phyloP scores from a whole-genome alignment of 768 basidiomycete species.

The Phlegmacium glaucopus region DNA sequence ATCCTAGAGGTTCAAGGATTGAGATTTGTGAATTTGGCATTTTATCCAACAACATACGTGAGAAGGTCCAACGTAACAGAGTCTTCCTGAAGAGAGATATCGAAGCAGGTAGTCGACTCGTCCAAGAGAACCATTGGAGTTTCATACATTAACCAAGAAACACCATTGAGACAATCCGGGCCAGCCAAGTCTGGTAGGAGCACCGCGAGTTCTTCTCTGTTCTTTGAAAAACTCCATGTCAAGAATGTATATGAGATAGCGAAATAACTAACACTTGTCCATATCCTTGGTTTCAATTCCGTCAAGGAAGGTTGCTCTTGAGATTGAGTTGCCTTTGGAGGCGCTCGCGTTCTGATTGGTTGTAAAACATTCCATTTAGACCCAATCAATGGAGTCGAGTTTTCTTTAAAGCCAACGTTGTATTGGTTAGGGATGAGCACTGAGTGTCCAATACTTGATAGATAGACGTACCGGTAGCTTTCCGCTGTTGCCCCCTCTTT shows the following conservation, averaged over 20 bases:
- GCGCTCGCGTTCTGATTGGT: neutral
- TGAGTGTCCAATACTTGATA: too few species aligned
- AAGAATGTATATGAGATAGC: neutral
- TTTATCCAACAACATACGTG: constrained; percentile 12
- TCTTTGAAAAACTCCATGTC: constrained; percentile 11
- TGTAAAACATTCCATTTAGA: neutral
- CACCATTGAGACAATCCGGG: constrained; percentile 22
- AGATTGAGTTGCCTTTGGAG: neutral
- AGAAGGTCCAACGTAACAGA: constrained; percentile 15
- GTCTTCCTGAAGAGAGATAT: constrained; percentile 12
- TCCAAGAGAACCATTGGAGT: constrained; percentile 28
- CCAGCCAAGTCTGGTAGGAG: constrained; percentile 27
- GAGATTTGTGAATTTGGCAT: neutral
- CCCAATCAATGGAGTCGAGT: too few species aligned
- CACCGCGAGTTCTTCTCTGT: constrained; percentile 25
- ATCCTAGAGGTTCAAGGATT: constrained; percentile 6
- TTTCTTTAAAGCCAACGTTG: too few species aligned
- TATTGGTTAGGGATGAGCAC: too few species aligned
- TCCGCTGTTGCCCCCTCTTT: neutral
- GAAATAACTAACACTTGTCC: constrained; percentile 23
- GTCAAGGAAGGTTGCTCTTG: neutral
- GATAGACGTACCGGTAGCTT: too few species aligned
- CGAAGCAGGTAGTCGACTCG: constrained; percentile 16
- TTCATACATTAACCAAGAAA: constrained; percentile 24
- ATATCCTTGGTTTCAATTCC: constrained; percentile 20